Base-by-base conservation (phyloP, 148 eudicot genomes). In the Rhododendron ovatum region DNA sequence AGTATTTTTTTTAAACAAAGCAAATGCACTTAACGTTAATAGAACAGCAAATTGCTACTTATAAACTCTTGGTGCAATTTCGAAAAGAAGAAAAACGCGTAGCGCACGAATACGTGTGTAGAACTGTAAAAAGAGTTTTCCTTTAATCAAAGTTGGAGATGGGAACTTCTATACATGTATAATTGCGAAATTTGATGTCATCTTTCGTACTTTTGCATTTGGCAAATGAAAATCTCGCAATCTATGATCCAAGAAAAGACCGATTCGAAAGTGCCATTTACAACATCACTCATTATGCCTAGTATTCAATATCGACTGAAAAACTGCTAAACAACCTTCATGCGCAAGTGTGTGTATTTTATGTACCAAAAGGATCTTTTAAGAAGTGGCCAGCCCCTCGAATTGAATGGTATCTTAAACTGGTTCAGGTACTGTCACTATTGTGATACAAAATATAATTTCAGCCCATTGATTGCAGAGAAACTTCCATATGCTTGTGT, bases 401-500 rank as follows among this genome's bases (percentile, higher is more conserved):
- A 10, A 39, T 39, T 78, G 10, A 78, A 78, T 78, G 81, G 81
- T 43, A 39, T 78, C 53, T 39, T 75, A 45, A 43, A 45, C 35
- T 45, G 55, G 33, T n/a, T 78, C 39, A 30, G 12, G 76, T 33
- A 22, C n/a, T 63, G 69, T 41, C 45, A 41, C 45, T 41, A 5
- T 15, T 55, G 59, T 55, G 22, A 18, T 55, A 18, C 7, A 78
- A 47, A 3, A 39, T 30, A 71, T 30, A 71, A 71, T 13, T 43
- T 78, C 81, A 78, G 53, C 17, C 81, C 55, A 78, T 41, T 45
- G 24, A 78, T 78, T 78, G 45, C 53, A n/a, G 33, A n/a, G 81
- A 78, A 78, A 78, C 50, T 41, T 78, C 81, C 81, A 78, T 78
- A 45, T 45, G 81, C 81, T 45, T 78, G 35, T 78, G 81, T 78